Evolutionary conservation across 257 asterid genomes (phyloP).

Genomic region (Datura wrightii): DNA sequence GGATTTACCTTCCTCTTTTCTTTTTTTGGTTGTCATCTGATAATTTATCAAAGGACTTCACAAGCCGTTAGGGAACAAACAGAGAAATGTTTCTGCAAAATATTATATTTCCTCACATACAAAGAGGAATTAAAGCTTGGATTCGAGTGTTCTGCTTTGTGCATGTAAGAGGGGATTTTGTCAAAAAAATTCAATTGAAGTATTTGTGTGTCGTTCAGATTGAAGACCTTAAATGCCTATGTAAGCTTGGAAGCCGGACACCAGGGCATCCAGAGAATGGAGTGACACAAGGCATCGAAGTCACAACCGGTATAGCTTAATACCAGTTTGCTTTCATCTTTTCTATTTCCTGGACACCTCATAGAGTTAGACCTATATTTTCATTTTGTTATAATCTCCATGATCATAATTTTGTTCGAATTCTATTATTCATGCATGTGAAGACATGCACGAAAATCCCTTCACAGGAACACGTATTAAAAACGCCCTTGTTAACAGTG

Average conservation of each 20-base stretch:
- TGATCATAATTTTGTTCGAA: background rate
- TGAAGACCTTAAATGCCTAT: conserved; percentile 50
- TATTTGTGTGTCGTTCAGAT: conserved; percentile 37
- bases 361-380: background rate
- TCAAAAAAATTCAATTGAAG: background rate
- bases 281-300: conserved; percentile 57
- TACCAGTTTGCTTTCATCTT: background rate
- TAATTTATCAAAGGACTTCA: background rate
- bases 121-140: background rate
- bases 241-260: conserved; percentile 55
- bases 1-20: background rate
- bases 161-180: background rate
- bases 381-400: background rate
- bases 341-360: background rate
- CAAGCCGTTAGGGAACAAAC: background rate
- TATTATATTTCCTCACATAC: background rate
- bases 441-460: background rate
- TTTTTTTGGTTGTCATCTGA: background rate
- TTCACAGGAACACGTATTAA: background rate
- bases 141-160: background rate
- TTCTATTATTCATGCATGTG: background rate
- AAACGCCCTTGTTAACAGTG: background rate
- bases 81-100: background rate
- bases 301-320: conserved; percentile 53
- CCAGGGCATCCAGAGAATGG: conserved; percentile 65